Evolutionary conservation across 345 rosid species (phyloP).

Genomic region (Syzygium grande): DNA sequence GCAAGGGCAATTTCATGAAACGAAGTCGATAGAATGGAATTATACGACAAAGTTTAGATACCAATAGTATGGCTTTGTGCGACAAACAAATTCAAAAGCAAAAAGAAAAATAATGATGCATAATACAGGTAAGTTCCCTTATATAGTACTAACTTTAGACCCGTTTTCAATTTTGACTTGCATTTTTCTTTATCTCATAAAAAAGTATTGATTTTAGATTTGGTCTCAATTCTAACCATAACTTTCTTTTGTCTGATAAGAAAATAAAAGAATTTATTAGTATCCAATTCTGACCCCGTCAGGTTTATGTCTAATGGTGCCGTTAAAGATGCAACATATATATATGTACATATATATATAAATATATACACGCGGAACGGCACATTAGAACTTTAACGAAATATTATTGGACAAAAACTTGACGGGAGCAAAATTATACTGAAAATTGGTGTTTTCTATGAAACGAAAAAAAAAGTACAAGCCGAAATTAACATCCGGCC

Average conservation of each 20-base stretch:
- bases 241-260: background rate
- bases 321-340: background rate
- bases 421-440: background rate
- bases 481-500: no score
- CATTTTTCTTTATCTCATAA: background rate
- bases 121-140: no score
- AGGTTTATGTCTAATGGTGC: background rate
- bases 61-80: background rate
- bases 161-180: background rate
- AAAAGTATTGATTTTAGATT: background rate
- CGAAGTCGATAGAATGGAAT: background rate
- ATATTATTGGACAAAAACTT: background rate
- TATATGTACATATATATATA: no score
- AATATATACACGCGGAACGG: no score
- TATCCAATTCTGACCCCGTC: fast-evolving
- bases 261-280: background rate
- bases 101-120: background rate
- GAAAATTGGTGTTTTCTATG: background rate
- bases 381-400: background rate
- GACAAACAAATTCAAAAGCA: background rate
- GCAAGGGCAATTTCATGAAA: background rate
- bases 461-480: background rate
- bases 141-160: background rate
- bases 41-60: background rate
- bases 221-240: background rate